phyloP scores from a whole-genome alignment of 768 basidiomycete species.

The Rhizopogon vesiculosus region DNA sequence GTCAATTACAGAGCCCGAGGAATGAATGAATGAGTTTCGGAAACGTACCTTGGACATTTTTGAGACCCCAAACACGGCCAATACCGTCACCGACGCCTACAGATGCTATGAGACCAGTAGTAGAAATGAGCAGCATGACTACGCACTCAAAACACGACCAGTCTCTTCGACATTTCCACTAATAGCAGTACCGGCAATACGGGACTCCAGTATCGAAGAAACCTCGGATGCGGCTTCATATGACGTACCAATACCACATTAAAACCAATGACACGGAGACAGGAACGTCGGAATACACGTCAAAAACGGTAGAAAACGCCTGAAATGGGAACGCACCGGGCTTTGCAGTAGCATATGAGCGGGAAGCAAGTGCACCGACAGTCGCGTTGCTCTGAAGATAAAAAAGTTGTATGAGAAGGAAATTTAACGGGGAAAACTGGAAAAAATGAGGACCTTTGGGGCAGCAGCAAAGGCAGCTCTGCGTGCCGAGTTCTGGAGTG shows the following conservation, averaged over 20 bases:
- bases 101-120: constrained; percentile 7
- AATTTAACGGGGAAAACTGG: constrained; percentile 7
- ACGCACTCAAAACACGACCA: constrained; percentile 95
- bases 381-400: constrained; percentile 30
- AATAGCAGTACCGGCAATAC: constrained; percentile 89
- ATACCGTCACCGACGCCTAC: constrained; percentile 99
- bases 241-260: constrained; percentile 25
- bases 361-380: constrained; percentile 50
- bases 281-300: constrained; percentile 8
- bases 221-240: constrained; percentile 94
- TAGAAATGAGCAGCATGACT: not conserved
- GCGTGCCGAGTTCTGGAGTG: constrained; percentile 80
- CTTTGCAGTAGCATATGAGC: constrained; percentile 97
- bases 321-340: constrained; percentile 60
- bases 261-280: constrained; percentile 12
- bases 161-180: constrained; percentile 98
- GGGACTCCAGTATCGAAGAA: constrained; percentile 97
- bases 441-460: constrained; percentile 48
- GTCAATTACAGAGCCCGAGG: not conserved
- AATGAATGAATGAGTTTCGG: not conserved
- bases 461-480: constrained; percentile 66
- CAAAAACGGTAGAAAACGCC: constrained; percentile 7
- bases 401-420: constrained; percentile 8
- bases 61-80: constrained; percentile 98
- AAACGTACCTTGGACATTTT: constrained; percentile 88